Conservation (phyloP, 108 stramenopile genomes). For the Hondaea fermentalgiana region DNA sequence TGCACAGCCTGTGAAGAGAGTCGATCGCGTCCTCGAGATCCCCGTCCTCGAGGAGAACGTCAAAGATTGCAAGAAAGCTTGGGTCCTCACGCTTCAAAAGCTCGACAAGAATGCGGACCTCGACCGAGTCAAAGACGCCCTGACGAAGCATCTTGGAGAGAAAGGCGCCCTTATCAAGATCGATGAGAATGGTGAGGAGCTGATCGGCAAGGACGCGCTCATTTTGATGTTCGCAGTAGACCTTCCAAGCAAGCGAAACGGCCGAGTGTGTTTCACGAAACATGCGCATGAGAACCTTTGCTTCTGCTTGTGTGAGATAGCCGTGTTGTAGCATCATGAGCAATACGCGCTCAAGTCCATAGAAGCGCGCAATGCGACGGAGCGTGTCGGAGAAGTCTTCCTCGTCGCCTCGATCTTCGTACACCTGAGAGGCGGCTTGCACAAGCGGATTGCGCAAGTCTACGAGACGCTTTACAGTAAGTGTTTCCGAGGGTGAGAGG, state of each 20-base stretch:
- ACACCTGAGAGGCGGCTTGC: neutral
- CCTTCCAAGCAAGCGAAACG: neutral
- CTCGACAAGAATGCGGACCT: neutral
- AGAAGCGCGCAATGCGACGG: neutral
- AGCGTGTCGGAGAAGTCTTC: constrained; percentile 8
- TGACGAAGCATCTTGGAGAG: neutral
- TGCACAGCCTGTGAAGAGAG: neutral
- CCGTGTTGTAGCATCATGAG: neutral
- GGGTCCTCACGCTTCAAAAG: neutral
- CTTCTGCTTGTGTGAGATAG: neutral
- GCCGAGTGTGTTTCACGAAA: neutral
- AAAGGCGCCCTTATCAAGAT: neutral
- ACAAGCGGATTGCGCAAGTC: neutral
- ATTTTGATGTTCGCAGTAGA: neutral
- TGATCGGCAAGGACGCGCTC: constrained; percentile 1
- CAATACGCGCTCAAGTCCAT: neutral
- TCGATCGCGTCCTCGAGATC: neutral
- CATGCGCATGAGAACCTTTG: neutral
- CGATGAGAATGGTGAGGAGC: neutral
- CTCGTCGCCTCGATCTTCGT: neutral
- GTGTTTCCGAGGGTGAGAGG: neutral
- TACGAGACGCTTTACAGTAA: neutral
- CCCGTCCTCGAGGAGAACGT: neutral
- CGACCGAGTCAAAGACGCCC: neutral
- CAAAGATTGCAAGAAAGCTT: neutral